These are phyloP conservation scores for Phoma sp. DNA, from an alignment of 2,329 filamentous ascomycete species.

Conservation along the genomic window DNA sequence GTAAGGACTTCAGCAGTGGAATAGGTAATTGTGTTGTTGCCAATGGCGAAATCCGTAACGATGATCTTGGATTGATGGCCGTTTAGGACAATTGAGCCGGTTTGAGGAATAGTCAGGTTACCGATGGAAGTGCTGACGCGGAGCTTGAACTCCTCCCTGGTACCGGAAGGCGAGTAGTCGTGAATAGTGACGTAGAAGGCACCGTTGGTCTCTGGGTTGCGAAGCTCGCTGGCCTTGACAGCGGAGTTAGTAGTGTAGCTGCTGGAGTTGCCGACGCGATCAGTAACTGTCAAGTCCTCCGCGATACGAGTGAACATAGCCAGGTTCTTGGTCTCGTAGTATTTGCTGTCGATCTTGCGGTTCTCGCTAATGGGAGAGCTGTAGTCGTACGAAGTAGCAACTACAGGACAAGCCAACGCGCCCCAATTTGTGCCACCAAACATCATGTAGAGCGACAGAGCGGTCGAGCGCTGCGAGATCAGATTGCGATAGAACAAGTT, in stretches of 20 bases:
- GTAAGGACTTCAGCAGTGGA: constrained; percentile 61
- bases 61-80: constrained; percentile 69
- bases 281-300: constrained; percentile 62
- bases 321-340: constrained; percentile 68
- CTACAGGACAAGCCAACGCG: constrained; percentile 62
- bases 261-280: constrained; percentile 57
- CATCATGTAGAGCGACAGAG: constrained; percentile 69
- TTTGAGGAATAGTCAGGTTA: constrained; percentile 60
- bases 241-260: constrained; percentile 59
- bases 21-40: constrained; percentile 60
- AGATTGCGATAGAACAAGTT: constrained; percentile 70
- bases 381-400: constrained; percentile 69
- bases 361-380: constrained; percentile 67
- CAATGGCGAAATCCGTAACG: constrained; percentile 65
- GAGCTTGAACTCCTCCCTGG: constrained; percentile 61
- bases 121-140: constrained; percentile 64
- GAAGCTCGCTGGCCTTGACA: constrained; percentile 62
- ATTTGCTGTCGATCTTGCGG: constrained; percentile 64
- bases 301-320: constrained; percentile 66
- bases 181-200: constrained; percentile 68
- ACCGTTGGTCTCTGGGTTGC: constrained; percentile 63
- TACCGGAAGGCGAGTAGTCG: constrained; percentile 58
- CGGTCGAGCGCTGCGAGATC: constrained; percentile 65
- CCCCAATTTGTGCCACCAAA: constrained; percentile 72
- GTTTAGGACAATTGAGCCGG: constrained; percentile 59